Percentiles rank a stretch among this genome's conserved stretches.
Evolutionary conservation across 345 rosid genomes (phyloP).

Genomic region (Diplotaxis tenuifolia): DNA sequence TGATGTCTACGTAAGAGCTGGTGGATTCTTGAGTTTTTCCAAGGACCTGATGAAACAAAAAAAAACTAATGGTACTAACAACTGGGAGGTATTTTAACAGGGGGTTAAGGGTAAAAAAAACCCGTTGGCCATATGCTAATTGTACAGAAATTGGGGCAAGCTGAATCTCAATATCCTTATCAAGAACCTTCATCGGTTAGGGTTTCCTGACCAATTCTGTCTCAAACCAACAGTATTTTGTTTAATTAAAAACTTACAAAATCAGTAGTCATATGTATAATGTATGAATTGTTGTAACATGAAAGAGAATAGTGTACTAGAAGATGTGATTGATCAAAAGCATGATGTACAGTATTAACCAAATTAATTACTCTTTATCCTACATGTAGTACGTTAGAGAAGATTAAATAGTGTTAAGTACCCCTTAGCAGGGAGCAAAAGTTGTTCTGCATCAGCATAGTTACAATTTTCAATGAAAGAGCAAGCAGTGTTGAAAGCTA

Average conservation of each 20-base stretch:
- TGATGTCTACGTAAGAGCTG: slow-evolving; percentile 58
- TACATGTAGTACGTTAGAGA: no score
- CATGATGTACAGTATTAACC: no score
- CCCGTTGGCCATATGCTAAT: slow-evolving; percentile 89
- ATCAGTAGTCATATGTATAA: not conserved
- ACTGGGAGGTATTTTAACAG: not conserved
- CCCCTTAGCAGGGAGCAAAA: slow-evolving; percentile 80
- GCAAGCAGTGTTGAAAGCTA: slow-evolving; percentile 88
- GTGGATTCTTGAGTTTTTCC: slow-evolving; percentile 65
- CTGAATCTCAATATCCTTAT: slow-evolving; percentile 84
- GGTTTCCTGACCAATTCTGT: slow-evolving; percentile 89
- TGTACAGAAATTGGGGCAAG: slow-evolving; percentile 85
- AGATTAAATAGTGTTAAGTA: no score
- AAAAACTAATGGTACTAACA: slow-evolving; percentile 26
- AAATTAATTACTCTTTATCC: no score
- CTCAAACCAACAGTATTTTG: slow-evolving; percentile 14
- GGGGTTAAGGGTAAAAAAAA: slow-evolving; percentile 19
- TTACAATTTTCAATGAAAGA: slow-evolving; percentile 69
- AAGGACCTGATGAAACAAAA: slow-evolving; percentile 64
- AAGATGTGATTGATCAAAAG: not conserved
- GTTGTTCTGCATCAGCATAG: slow-evolving; percentile 77
- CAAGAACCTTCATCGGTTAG: slow-evolving; percentile 69
- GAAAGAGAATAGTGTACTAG: not conserved
- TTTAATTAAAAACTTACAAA: slow-evolving; percentile 1
- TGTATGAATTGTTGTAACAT: not conserved